Conservation (phyloP, 257 asterid species). For the Thymus mandschuricus region DNA sequence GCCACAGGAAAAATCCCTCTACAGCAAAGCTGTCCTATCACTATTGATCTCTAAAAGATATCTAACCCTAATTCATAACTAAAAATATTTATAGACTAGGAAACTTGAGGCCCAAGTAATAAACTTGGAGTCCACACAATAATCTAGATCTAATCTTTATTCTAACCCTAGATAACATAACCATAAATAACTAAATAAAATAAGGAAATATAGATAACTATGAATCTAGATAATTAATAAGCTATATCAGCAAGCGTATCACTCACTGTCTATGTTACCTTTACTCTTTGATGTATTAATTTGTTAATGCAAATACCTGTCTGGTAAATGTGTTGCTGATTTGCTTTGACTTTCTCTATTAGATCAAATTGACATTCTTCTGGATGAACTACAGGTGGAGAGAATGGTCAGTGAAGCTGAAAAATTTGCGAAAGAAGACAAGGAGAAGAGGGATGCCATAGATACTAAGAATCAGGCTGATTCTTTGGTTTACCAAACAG, state of each 20-base stretch:
- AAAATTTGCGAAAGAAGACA: slow-evolving; percentile 89
- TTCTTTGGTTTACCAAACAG: slow-evolving; percentile 94
- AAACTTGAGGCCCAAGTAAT: too few relatives aligned
- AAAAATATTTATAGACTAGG: too few relatives aligned
- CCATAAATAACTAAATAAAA: too few relatives aligned
- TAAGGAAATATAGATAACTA: too few relatives aligned
- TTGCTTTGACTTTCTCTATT: neutral
- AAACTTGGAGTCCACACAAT: too few relatives aligned
- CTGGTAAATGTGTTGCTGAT: neutral
- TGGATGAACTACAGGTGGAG: slow-evolving; percentile 58
- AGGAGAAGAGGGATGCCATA: slow-evolving; percentile 96
- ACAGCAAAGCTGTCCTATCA: too few relatives aligned
- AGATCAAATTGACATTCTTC: neutral
- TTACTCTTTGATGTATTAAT: neutral
- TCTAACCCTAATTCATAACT: too few relatives aligned
- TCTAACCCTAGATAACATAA: too few relatives aligned
- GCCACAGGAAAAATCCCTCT: too few relatives aligned
- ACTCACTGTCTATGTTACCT: neutral
- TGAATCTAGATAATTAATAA: neutral
- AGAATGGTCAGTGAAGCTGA: slow-evolving; percentile 98
- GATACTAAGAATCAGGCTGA: slow-evolving; percentile 97
- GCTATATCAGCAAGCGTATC: neutral
- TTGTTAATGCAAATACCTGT: too few relatives aligned
- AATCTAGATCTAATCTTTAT: too few relatives aligned
- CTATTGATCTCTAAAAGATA: too few relatives aligned